A percentile compares a stretch with the other conserved stretches of the same genome.
Evolutionary conservation across 352 stramenopile species (phyloP).

Genomic region (Blastocystis sp.): DNA sequence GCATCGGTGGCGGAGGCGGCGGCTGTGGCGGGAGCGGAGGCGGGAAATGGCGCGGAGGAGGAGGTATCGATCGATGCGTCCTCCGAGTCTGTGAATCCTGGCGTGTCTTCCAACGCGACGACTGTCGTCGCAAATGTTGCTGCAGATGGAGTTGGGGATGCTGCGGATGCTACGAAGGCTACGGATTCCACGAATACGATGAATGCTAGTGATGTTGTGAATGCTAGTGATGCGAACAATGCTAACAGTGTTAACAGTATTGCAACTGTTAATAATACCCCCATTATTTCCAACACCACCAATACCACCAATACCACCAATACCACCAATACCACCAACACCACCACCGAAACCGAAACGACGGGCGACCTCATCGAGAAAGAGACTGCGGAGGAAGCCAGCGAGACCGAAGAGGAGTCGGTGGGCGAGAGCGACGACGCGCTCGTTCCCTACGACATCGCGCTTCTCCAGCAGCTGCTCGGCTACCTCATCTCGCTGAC

Average conservation of each 20-base stretch:
- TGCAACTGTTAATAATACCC: too few relatives aligned
- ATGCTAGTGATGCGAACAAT: neutral
- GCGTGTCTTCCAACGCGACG: too few relatives aligned
- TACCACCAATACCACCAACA: too few relatives aligned
- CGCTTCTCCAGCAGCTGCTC: constrained; percentile 80
- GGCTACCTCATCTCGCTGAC: constrained; percentile 81
- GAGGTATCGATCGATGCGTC: too few relatives aligned
- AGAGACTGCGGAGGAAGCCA: constrained; percentile 36
- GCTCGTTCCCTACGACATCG: constrained; percentile 69
- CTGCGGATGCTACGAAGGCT: neutral
- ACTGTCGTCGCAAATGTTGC: neutral
- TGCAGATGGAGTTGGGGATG: neutral
- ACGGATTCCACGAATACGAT: too few relatives aligned
- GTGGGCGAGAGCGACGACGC: constrained; percentile 20
- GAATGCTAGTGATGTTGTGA: too few relatives aligned
- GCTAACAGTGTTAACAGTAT: too few relatives aligned
- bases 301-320: neutral
- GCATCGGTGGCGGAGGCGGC: neutral
- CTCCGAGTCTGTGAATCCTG: too few relatives aligned
- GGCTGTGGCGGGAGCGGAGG: neutral
- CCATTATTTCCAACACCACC: too few relatives aligned
- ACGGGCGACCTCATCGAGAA: too few relatives aligned
- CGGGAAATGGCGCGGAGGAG: neutral
- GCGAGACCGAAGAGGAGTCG: constrained; percentile 26
- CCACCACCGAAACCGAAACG: too few relatives aligned